These are phyloP conservation scores for Trichocladium uniseriatum DNA, from an alignment of 495 filamentous ascomycete genomes.

Conservation along the genomic window DNA sequence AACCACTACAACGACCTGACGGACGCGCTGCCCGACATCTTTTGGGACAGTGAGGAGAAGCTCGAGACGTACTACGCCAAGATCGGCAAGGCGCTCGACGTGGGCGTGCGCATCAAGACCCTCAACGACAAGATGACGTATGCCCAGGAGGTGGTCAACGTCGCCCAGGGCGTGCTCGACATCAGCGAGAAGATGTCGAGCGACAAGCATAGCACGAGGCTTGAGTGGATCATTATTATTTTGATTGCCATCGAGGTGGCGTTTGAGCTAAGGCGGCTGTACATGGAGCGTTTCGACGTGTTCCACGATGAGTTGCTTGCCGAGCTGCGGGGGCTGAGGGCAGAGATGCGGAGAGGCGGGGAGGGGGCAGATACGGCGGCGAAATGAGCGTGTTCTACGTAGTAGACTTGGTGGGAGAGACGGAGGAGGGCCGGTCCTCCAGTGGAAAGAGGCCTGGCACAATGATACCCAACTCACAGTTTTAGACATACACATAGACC, in stretches of 20 bases:
- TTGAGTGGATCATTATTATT: conserved; percentile 97
- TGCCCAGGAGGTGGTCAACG: conserved; percentile 86
- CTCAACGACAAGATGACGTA: conserved; percentile 98
- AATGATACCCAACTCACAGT: conserved; percentile 20
- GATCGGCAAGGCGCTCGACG: conserved; percentile 81
- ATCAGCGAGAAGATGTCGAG: conserved; percentile 86
- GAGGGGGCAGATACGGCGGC: neutral
- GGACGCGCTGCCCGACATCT: conserved; percentile 88
- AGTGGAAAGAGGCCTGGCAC: neutral
- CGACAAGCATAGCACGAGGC: conserved; percentile 72
- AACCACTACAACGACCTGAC: conserved; percentile 97
- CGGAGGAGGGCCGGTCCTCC: no score
- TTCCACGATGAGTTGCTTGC: conserved; percentile 21
- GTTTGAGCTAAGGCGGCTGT: conserved; percentile 46
- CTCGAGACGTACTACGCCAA: conserved; percentile 91
- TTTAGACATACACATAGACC: neutral
- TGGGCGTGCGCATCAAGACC: conserved; percentile 82
- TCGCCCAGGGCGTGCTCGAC: conserved; percentile 81
- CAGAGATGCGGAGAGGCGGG: conserved; percentile 1
- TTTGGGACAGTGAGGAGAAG: conserved; percentile 90
- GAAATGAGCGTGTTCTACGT: neutral
- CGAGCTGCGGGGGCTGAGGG: conserved; percentile 16
- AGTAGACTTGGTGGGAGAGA: no score
- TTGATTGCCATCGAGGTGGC: conserved; percentile 86
- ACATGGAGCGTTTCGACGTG: conserved; percentile 31